Conservation (phyloP, 257 asterid species). For the Solanum sparsipilum region DNA sequence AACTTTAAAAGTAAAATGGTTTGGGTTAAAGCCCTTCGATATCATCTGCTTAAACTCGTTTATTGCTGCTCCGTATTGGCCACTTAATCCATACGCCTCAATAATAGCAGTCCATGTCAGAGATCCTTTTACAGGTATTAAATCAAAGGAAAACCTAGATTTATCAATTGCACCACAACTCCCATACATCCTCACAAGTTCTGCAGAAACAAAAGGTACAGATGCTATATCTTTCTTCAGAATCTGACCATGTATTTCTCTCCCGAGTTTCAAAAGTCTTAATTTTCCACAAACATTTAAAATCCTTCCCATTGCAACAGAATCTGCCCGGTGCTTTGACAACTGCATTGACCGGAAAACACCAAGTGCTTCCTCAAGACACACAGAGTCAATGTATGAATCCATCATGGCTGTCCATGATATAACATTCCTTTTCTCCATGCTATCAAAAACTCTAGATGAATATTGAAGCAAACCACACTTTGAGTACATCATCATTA, state of each 20-base stretch:
- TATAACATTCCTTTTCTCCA: conserved; percentile 66
- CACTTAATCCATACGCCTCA: conserved; percentile 50
- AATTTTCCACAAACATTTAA: conserved; percentile 46
- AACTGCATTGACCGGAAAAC: conserved; percentile 66
- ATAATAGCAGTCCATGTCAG: conserved; percentile 81
- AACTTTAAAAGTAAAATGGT: conserved; percentile 54
- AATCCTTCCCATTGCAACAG: conserved; percentile 61
- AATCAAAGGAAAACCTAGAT: conserved; percentile 51
- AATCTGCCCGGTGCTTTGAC: conserved; percentile 80
- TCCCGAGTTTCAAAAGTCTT: conserved; percentile 41
- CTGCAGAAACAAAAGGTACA: conserved; percentile 63
- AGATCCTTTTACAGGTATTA: conserved; percentile 54
- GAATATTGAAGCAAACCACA: conserved; percentile 47
- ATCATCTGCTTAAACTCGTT: conserved; percentile 51
- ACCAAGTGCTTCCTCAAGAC: conserved; percentile 41
- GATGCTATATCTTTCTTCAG: conserved; percentile 43
- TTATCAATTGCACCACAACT: conserved; percentile 32
- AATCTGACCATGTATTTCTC: conserved; percentile 67
- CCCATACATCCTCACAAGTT: conserved; percentile 71
- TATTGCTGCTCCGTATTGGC: conserved; percentile 41
- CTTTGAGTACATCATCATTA: conserved; percentile 89
- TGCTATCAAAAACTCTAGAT: conserved; percentile 36
- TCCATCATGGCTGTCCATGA: conserved; percentile 96
- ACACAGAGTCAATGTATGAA: conserved; percentile 39
- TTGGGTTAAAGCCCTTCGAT: conserved; percentile 58